These are phyloP conservation scores for Pyrenochaeta sp. DNA, from an alignment of 2,329 filamentous ascomycete genomes.

Conservation along the genomic window DNA sequence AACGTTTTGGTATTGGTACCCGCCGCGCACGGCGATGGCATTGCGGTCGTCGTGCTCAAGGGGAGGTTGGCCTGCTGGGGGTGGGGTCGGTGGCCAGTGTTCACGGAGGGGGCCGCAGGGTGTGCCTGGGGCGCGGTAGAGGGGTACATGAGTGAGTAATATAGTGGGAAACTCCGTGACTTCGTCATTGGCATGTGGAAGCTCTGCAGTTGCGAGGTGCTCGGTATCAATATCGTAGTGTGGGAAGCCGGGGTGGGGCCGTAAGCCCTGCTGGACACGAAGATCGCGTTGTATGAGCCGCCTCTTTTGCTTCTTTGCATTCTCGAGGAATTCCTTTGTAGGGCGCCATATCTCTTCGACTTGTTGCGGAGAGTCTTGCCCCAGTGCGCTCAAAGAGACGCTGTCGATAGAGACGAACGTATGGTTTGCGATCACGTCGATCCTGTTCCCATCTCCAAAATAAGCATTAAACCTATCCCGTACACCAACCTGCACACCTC, in stretches of 20 bases:
- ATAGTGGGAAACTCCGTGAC: constrained; percentile 81
- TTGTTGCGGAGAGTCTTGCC: constrained; percentile 60
- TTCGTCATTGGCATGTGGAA: constrained; percentile 49
- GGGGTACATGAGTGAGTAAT: constrained; percentile 87
- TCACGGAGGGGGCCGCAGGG: constrained; percentile 90
- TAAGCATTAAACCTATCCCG: constrained; percentile 84
- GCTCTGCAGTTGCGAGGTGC: constrained; percentile 44
- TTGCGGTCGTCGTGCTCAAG: constrained; percentile 72
- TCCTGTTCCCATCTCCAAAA: constrained; percentile 89
- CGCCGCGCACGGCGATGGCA: constrained; percentile 76
- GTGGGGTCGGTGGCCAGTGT: constrained; percentile 76
- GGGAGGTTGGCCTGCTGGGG: constrained; percentile 66
- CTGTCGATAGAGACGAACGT: constrained; percentile 92
- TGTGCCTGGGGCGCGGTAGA: constrained; percentile 82
- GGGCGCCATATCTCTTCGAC: constrained; percentile 75
- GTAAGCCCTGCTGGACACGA: constrained; percentile 68
- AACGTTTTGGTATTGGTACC: constrained; percentile 98
- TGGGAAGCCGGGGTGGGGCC: constrained; percentile 63
- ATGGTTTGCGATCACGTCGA: constrained; percentile 93
- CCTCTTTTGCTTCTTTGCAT: constrained; percentile 70
- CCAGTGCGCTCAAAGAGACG: constrained; percentile 82
- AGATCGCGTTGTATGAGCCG: constrained; percentile 76
- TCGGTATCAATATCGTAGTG: constrained; percentile 68
- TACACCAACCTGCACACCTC: constrained; percentile 80
- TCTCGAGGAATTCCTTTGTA: constrained; percentile 76